A percentile compares a stretch with the other conserved stretches of the same genome.
These are phyloP conservation scores for Euclidium syriacum DNA, from an alignment of 345 rosid genomes.

Conservation along the genomic window DNA sequence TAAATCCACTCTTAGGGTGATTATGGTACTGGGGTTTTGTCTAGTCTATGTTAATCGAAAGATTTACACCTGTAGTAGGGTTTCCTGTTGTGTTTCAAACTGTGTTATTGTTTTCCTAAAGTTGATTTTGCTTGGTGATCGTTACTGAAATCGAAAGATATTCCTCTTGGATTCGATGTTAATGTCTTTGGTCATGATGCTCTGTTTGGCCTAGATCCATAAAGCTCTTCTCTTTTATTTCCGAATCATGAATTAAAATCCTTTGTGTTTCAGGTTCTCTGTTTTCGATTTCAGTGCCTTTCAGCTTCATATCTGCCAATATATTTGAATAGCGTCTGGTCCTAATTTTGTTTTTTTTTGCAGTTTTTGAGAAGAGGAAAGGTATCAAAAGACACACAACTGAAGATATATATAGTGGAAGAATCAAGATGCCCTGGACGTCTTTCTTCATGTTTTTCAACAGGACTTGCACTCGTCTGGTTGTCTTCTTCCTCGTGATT, in stretches of 20 bases:
- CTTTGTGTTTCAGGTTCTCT: neutral
- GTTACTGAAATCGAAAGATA: neutral
- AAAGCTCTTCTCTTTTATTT: neutral
- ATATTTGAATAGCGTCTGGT: neutral
- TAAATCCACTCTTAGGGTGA: neutral
- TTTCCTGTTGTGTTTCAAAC: neutral
- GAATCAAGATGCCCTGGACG: conserved; percentile 72
- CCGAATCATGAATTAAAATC: neutral
- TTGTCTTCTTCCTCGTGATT: conserved; percentile 70
- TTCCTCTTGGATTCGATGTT: neutral
- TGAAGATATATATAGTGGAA: conserved; percentile 22
- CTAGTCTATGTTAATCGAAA: neutral
- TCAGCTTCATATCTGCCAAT: neutral
- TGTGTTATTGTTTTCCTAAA: neutral
- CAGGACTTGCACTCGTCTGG: conserved; percentile 61
- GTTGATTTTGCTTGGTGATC: neutral
- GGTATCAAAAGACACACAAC: neutral
- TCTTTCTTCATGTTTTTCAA: conserved; percentile 57
- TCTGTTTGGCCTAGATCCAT: conserved; percentile 1
- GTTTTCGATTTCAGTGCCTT: conserved; percentile 14
- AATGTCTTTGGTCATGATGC: neutral
- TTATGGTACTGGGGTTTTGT: neutral
- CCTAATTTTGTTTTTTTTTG: conserved; percentile 16
- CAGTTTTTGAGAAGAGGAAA: conserved; percentile 28
- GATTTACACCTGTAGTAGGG: too few species aligned